A percentile compares a stretch with the other conserved stretches of the same genome.
These are phyloP conservation scores for Lactuca saligna DNA, from an alignment of 129 eudicot genomes.

Conservation along the genomic window DNA sequence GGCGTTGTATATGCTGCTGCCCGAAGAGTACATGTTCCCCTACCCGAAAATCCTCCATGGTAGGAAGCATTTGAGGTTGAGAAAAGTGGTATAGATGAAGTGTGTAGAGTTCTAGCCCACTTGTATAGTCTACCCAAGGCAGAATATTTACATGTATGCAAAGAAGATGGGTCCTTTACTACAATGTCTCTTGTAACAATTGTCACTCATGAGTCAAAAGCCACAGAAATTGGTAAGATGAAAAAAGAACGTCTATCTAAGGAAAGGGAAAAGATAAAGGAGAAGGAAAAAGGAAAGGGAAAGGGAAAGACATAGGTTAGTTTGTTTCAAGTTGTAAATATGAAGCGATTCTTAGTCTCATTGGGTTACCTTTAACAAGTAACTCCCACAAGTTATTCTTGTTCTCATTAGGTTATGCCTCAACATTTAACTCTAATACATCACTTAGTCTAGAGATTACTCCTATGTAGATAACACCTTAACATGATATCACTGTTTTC, in stretches of 20 bases:
- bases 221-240: no score
- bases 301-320: slow-evolving; percentile 44
- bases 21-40: slow-evolving; percentile 71
- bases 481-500: no score
- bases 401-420: no score
- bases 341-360: no score
- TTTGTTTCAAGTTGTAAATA: no score
- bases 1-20: slow-evolving; percentile 98
- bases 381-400: no score
- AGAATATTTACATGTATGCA: slow-evolving; percentile 79
- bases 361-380: no score
- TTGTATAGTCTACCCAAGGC: slow-evolving; percentile 84
- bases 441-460: no score
- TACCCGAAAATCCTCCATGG: slow-evolving; percentile 99
- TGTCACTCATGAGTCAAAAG: slow-evolving; percentile 42
- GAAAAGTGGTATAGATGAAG: slow-evolving; percentile 86
- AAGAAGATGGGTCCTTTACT: slow-evolving; percentile 76
- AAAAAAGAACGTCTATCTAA: neutral
- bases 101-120: slow-evolving; percentile 82
- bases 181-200: slow-evolving; percentile 26
- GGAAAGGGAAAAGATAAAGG: slow-evolving; percentile 56
- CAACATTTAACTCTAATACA: no score
- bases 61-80: slow-evolving; percentile 97
- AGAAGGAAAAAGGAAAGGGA: slow-evolving; percentile 52
- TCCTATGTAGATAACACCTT: no score